Evolutionary conservation across 192 early-diverging fungal genomes (phyloP).

Genomic region (Coemansia brasiliensis): DNA sequence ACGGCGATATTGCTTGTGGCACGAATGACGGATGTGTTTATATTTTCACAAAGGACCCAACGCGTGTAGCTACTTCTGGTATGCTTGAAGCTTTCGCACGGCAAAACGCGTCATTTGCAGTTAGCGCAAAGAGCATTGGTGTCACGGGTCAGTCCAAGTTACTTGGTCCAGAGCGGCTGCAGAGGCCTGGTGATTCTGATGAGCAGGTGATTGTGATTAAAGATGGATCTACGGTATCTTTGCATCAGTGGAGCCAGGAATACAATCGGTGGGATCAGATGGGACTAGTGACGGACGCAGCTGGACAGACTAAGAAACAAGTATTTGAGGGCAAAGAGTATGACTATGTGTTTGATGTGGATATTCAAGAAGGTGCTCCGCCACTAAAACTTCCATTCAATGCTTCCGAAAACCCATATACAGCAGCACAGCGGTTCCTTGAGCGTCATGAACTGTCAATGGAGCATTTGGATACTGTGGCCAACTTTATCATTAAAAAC

Average conservation of each 20-base stretch:
- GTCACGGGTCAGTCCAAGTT: conserved; percentile 81
- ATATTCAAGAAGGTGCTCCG: conserved; percentile 78
- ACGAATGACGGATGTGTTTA: conserved; percentile 80
- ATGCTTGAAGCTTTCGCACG: conserved; percentile 43
- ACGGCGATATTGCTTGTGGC: conserved; percentile 84
- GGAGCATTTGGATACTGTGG: conserved; percentile 89
- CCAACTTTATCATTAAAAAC: conserved; percentile 90
- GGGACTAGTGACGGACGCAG: conserved; percentile 91
- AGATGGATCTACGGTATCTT: conserved; percentile 71
- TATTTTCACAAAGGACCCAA: conserved; percentile 69
- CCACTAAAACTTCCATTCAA: conserved; percentile 95
- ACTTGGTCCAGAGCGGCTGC: conserved; percentile 72
- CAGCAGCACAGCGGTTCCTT: conserved; percentile 90
- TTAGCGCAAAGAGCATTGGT: conserved; percentile 61
- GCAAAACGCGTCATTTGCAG: conserved; percentile 45
- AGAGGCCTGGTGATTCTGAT: conserved; percentile 68
- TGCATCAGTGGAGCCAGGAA: conserved; percentile 80
- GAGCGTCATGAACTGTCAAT: conserved; percentile 75
- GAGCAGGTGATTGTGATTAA: conserved; percentile 90
- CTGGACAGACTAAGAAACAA: conserved; percentile 73
- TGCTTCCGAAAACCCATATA: conserved; percentile 86
- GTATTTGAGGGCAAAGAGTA: conserved; percentile 86
- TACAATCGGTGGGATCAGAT: conserved; percentile 77
- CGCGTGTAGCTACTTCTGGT: conserved; percentile 62
- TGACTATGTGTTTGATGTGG: conserved; percentile 98